Evolutionary conservation across 768 basidiomycete species (phyloP).

Genomic region (Russula ochroleuca): DNA sequence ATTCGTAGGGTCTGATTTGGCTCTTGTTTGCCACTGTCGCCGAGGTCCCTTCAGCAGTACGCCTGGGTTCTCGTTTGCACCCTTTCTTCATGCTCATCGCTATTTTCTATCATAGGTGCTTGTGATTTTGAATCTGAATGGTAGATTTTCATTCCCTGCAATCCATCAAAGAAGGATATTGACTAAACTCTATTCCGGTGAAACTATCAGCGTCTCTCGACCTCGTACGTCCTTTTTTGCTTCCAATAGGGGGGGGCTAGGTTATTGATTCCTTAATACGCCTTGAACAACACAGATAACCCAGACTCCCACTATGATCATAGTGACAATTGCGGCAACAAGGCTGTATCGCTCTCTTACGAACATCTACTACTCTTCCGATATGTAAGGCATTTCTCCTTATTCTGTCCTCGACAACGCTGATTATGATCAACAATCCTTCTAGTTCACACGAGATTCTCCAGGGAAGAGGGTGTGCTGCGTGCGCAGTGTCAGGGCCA

Average conservation of each 20-base stretch:
- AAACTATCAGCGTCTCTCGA: not conserved
- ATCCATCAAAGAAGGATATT: not conserved
- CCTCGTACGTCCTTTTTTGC: not conserved
- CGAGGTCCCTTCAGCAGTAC: not conserved
- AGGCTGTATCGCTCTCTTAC: not conserved
- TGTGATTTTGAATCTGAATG: slow-evolving; percentile 7
- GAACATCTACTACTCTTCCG: not conserved
- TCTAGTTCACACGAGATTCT: not conserved
- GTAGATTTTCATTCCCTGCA: too few species aligned
- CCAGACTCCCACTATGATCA: not conserved
- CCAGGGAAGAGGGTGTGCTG: too few species aligned
- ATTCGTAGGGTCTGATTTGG: slow-evolving; percentile 8
- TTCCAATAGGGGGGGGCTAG: not conserved
- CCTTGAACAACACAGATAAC: not conserved
- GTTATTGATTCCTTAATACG: not conserved
- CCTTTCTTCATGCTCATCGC: not conserved
- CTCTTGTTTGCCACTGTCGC: not conserved
- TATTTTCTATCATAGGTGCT: not conserved
- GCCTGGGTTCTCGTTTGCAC: not conserved
- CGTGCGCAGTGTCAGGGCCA: too few species aligned
- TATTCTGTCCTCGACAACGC: not conserved
- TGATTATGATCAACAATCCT: not conserved
- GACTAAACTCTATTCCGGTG: not conserved
- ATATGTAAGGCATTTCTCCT: not conserved
- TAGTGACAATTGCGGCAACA: not conserved